Conservation (phyloP, 768 basidiomycete genomes). For the Suillus alpinus region DNA sequence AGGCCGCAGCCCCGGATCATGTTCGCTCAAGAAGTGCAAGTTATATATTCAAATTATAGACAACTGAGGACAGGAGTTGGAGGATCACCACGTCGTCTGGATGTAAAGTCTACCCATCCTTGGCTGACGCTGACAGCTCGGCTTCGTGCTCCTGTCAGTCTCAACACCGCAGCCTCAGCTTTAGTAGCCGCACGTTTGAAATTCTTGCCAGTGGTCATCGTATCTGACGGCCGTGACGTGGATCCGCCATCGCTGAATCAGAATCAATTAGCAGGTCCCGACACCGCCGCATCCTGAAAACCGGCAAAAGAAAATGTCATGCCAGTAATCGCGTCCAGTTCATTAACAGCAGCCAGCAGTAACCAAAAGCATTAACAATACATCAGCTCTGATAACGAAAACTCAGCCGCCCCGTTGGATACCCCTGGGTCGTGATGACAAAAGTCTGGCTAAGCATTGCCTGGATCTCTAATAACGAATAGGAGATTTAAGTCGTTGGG, state of each 20-base stretch:
- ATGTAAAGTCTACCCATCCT: neutral
- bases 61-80: neutral
- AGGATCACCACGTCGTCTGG: neutral
- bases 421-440: conserved; percentile 42
- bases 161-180: neutral
- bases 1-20: neutral
- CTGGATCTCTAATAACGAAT: conserved; percentile 35
- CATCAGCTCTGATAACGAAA: neutral
- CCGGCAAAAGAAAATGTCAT: neutral
- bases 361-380: neutral
- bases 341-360: neutral
- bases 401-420: conserved; percentile 20
- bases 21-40: neutral
- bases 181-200: neutral
- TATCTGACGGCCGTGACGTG: neutral
- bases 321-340: neutral
- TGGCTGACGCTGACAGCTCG: neutral
- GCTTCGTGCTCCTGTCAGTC: neutral
- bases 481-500: conserved; percentile 37
- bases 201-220: neutral
- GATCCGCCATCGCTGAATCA: conserved; percentile 1
- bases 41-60: neutral
- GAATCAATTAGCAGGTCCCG: neutral
- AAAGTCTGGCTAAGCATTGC: conserved; percentile 48
- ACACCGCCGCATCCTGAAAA: neutral